Conservation (phyloP, 2,329 filamentous ascomycete genomes). For the Fusarium tjaetaba region DNA sequence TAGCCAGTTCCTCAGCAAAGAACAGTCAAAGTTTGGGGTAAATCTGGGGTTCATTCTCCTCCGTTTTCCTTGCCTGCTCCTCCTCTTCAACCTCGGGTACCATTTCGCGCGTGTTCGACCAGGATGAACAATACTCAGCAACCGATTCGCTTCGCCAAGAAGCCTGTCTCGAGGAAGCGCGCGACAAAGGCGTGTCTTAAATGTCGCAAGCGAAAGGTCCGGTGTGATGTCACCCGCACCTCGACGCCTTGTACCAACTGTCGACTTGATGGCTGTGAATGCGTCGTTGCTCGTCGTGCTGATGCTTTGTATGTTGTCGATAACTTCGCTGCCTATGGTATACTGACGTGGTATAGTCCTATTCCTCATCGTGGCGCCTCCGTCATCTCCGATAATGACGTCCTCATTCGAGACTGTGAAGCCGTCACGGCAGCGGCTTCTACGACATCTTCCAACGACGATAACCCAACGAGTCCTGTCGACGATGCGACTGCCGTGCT, state of each 20-base stretch:
- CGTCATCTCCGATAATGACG: background rate
- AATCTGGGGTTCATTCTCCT: constrained; percentile 21
- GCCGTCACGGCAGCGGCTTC: constrained; percentile 8
- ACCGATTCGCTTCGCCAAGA: constrained; percentile 34
- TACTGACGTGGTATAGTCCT: background rate
- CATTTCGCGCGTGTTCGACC: background rate
- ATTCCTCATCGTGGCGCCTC: background rate
- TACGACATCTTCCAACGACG: constrained; percentile 3
- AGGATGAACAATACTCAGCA: constrained; percentile 30
- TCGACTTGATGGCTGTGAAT: constrained; percentile 31
- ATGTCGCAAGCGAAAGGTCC: constrained; percentile 36
- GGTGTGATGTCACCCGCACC: constrained; percentile 37
- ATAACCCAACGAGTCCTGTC: background rate
- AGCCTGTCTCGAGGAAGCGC: constrained; percentile 32
- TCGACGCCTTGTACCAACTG: constrained; percentile 36
- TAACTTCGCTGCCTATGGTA: rapidly evolving
- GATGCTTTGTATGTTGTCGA: constrained; percentile 12
- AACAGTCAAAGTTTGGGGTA: constrained; percentile 17
- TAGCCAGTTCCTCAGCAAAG: background rate
- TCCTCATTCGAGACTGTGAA: constrained; percentile 3
- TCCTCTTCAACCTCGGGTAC: constrained; percentile 25
- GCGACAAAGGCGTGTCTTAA: constrained; percentile 37
- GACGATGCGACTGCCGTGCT: constrained; percentile 8
- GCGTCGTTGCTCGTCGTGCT: constrained; percentile 24
- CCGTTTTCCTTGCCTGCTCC: background rate